phyloP scores from a whole-genome alignment of 2,329 filamentous ascomycete species.

The Aureobasidium sp. region DNA sequence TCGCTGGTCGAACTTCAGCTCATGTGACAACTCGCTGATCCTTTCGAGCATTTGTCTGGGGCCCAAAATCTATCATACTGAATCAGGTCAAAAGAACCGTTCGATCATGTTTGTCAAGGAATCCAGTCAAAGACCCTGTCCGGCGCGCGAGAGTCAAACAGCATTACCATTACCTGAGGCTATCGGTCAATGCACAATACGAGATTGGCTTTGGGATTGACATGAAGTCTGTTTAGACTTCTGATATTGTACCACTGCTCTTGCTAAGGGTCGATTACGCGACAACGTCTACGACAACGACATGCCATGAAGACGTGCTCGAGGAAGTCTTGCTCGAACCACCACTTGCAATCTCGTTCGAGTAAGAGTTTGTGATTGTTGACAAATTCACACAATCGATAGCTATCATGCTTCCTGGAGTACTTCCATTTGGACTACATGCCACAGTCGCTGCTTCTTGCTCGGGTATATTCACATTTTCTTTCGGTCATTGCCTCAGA shows the following conservation, averaged over 20 bases:
- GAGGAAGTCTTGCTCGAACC: background rate
- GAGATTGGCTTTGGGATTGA: background rate
- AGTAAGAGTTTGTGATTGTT: background rate
- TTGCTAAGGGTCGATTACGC: background rate
- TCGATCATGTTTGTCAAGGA: background rate
- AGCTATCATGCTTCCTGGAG: background rate
- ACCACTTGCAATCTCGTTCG: background rate
- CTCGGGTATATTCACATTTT: background rate
- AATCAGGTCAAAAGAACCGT: background rate
- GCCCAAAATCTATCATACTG: background rate
- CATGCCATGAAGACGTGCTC: background rate
- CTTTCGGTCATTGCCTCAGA: background rate
- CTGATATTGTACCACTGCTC: background rate
- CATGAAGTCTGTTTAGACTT: slow-evolving; percentile 1
- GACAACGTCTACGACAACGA: background rate
- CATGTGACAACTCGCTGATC: background rate
- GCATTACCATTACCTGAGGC: background rate
- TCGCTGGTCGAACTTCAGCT: background rate
- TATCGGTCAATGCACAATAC: background rate
- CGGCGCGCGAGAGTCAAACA: background rate
- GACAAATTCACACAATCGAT: background rate
- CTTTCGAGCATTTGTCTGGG: background rate
- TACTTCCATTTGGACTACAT: background rate
- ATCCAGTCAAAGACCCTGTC: background rate
- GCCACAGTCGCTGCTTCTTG: no score